Evolutionary conservation across 805 yeast species (phyloP), one percentile per base, ranked within the genome.

Genomic region (Candida insectalens): DNA sequence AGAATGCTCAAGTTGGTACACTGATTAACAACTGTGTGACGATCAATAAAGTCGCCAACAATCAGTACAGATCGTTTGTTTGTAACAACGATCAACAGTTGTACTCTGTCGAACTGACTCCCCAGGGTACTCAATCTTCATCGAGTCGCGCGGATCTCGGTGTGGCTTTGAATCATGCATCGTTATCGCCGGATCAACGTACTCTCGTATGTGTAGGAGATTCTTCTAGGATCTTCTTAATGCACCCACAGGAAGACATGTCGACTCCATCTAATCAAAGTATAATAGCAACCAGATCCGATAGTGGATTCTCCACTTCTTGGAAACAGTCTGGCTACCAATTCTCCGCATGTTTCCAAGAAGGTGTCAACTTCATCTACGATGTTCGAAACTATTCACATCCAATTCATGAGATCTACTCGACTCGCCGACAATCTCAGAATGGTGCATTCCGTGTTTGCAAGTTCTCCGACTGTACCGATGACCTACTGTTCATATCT

Each of bases 81-180:
- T 87, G 96, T 55, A 88, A 87, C 53, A 88, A 88, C 53, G 97
- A 88, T 53, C 70, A 74, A 28, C 63, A 71, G 34, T 59, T 87
- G 33, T 84, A 87, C 49, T 60, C 68, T 33, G 65, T 83, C 36
- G 79, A 77, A 43, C 63, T 85, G 6, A 49, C 7, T 12, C 10
- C 10, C 23, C 7, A 12, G 10, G 23, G 23, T 21, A 12, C 23
- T 12, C 10, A 12, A 7, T 12, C 12, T 7, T 21, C 23, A 60
- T 31, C 59, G 59, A 44, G 26, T 30, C 14, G 10, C 23, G 23
- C 23, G 7, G 51, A 69, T 40, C 63, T 77, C 36, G 76, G 74
- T 28, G 71, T 76, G 27, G 78, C 94, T 4, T 63, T 87, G 39
- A 88, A 88, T 49, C 83, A 83, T 51, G 77, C 87, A 2, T 69